These are phyloP conservation scores for Beauveria asiatica DNA, from an alignment of 2,329 filamentous ascomycete species.

Conservation along the genomic window DNA sequence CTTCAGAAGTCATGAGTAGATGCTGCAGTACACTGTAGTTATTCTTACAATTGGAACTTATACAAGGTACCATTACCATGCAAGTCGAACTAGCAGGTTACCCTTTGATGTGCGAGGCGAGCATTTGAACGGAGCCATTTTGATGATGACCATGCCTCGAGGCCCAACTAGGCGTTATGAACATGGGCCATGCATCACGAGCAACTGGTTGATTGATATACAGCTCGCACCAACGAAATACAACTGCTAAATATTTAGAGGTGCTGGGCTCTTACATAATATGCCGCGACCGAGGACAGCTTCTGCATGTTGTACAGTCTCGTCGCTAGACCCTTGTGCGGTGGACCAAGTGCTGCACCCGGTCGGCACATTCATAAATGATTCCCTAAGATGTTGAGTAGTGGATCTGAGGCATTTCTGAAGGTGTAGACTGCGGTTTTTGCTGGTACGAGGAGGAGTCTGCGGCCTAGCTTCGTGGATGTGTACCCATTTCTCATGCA, in stretches of 20 bases:
- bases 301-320: neutral
- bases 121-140: neutral
- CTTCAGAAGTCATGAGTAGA: neutral
- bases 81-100: neutral
- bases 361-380: neutral
- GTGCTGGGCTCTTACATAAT: neutral
- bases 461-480: neutral
- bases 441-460: neutral
- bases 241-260: neutral
- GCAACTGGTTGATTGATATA: neutral
- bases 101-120: neutral
- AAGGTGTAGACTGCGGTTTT: neutral
- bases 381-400: neutral
- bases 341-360: neutral
- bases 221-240: neutral
- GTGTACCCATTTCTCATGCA: conserved; percentile 8
- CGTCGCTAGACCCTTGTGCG: neutral
- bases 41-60: neutral
- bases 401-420: conserved; percentile 27
- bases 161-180: neutral
- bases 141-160: neutral
- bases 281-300: neutral
- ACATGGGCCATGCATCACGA: neutral
- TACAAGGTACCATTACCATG: neutral
- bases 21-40: no score